Percentiles rank a stretch among this genome's conserved stretches.
These are phyloP conservation scores for Papiliotrema laurentii DNA, from an alignment of 1,284 basidiomycete species.

Conservation along the genomic window DNA sequence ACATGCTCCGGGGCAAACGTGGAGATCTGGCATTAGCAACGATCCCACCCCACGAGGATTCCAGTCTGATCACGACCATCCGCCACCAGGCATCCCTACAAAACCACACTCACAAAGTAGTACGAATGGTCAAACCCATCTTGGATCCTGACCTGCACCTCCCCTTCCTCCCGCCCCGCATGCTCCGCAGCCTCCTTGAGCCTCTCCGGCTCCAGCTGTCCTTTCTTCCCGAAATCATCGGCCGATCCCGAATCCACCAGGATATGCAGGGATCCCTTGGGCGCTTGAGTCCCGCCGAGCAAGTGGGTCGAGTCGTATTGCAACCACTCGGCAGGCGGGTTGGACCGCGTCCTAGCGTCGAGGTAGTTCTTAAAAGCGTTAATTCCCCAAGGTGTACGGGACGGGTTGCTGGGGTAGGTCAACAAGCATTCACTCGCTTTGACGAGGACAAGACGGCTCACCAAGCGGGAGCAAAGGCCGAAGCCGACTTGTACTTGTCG, in stretches of 20 bases:
- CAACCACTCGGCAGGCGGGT: slow-evolving; percentile 52
- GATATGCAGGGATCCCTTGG: slow-evolving; percentile 64
- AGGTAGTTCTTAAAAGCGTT: slow-evolving; percentile 93
- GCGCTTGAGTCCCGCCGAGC: slow-evolving; percentile 55
- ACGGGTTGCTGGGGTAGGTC: slow-evolving; percentile 64
- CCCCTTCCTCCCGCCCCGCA: slow-evolving; percentile 66
- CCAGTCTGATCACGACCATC: too few species aligned
- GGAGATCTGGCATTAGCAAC: slow-evolving; percentile 53
- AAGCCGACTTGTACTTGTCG: slow-evolving; percentile 74
- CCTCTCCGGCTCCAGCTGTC: slow-evolving; percentile 84
- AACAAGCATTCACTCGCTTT: neutral
- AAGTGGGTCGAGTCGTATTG: slow-evolving; percentile 82
- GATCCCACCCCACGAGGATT: too few species aligned
- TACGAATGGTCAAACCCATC: slow-evolving; percentile 89
- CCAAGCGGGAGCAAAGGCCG: slow-evolving; percentile 86
- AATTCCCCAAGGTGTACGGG: slow-evolving; percentile 81
- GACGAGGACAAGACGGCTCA: slow-evolving; percentile 14
- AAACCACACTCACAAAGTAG: slow-evolving; percentile 68
- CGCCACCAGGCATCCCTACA: neutral
- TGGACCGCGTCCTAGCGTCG: slow-evolving; percentile 20
- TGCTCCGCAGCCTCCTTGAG: slow-evolving; percentile 72
- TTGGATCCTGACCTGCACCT: slow-evolving; percentile 74
- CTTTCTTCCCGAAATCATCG: slow-evolving; percentile 81
- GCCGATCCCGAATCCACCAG: slow-evolving; percentile 80
- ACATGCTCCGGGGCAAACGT: slow-evolving; percentile 60